Evolutionary conservation across 108 stramenopile species (phyloP).

Genomic region (Fistulifera solaris): DNA sequence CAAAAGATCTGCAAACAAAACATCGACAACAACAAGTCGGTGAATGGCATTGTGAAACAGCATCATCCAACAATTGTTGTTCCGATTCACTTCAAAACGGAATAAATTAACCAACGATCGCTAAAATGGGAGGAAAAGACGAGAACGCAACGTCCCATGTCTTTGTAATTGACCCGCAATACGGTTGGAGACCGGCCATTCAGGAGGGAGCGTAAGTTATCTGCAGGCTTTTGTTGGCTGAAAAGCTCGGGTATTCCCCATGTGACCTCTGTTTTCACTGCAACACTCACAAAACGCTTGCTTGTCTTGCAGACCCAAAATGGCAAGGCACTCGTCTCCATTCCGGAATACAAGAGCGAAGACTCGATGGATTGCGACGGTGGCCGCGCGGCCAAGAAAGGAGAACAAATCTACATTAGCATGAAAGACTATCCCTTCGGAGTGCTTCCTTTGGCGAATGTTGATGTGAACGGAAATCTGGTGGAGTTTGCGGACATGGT

Average conservation of each 20-base stretch:
- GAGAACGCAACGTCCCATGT: slow-evolving; percentile 22
- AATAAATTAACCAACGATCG: slow-evolving; percentile 8
- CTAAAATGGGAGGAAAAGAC: slow-evolving; percentile 11
- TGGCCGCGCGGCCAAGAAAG: slow-evolving; percentile 19
- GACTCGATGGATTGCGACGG: slow-evolving; percentile 31
- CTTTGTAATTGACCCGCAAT: slow-evolving; percentile 32
- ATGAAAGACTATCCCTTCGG: slow-evolving; percentile 60
- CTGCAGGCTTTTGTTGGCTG: not conserved
- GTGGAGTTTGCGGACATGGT: slow-evolving; percentile 66
- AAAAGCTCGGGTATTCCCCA: too few species aligned
- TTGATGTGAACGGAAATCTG: slow-evolving; percentile 30
- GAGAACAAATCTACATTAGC: slow-evolving; percentile 44
- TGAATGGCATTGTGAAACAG: too few species aligned
- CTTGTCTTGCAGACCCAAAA: not conserved
- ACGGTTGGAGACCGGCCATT: slow-evolving; percentile 33
- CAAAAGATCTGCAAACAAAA: too few species aligned
- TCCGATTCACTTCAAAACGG: not conserved
- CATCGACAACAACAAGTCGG: too few species aligned
- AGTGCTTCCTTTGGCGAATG: slow-evolving; percentile 65
- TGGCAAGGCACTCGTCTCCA: slow-evolving; percentile 22
- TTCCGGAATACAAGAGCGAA: slow-evolving; percentile 35
- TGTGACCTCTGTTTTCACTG: too few species aligned
- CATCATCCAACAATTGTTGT: too few species aligned
- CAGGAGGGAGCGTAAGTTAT: slow-evolving; percentile 20
- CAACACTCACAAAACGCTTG: too few species aligned